Conservation (phyloP, 2,329 filamentous ascomycete species). For the Diaporthe velutina region DNA sequence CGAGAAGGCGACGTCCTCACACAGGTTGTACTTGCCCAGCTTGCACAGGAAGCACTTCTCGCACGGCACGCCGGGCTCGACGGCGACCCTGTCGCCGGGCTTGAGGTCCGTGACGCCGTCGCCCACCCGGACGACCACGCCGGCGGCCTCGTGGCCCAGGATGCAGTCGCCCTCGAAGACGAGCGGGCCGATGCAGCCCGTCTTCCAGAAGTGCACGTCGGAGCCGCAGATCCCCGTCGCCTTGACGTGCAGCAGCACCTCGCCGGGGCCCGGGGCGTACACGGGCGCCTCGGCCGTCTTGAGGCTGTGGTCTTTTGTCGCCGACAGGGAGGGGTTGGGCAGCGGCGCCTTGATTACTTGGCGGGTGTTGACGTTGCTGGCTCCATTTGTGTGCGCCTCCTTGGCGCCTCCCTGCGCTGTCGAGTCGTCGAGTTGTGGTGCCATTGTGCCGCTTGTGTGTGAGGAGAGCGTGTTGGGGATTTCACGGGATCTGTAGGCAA, state of each 20-base stretch:
- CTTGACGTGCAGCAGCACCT: slow-evolving; percentile 73
- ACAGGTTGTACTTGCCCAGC: slow-evolving; percentile 74
- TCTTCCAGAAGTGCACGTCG: slow-evolving; percentile 78
- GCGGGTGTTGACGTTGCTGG: slow-evolving; percentile 40
- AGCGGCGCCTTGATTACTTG: slow-evolving; percentile 41
- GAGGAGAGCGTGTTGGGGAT: not conserved
- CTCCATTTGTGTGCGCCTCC: not conserved
- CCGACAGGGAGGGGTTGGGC: slow-evolving; percentile 68
- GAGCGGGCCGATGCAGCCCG: slow-evolving; percentile 72
- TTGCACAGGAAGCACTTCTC: slow-evolving; percentile 69
- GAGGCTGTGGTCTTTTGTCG: slow-evolving; percentile 71
- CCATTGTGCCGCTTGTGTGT: not conserved
- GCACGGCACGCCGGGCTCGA: slow-evolving; percentile 77
- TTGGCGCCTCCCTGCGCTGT: not conserved
- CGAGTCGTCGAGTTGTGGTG: not conserved
- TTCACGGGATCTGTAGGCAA: slow-evolving; percentile 4
- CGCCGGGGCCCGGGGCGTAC: slow-evolving; percentile 63
- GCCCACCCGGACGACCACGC: slow-evolving; percentile 69
- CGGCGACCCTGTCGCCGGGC: slow-evolving; percentile 72
- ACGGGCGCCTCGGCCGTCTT: slow-evolving; percentile 70
- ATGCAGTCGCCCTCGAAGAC: slow-evolving; percentile 74
- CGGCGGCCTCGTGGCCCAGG: slow-evolving; percentile 75
- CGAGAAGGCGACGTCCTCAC: slow-evolving; percentile 71
- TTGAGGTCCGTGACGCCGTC: slow-evolving; percentile 65
- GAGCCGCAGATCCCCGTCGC: slow-evolving; percentile 76